Conservation (phyloP, 768 basidiomycete genomes). For the Hericium rajendrae region DNA sequence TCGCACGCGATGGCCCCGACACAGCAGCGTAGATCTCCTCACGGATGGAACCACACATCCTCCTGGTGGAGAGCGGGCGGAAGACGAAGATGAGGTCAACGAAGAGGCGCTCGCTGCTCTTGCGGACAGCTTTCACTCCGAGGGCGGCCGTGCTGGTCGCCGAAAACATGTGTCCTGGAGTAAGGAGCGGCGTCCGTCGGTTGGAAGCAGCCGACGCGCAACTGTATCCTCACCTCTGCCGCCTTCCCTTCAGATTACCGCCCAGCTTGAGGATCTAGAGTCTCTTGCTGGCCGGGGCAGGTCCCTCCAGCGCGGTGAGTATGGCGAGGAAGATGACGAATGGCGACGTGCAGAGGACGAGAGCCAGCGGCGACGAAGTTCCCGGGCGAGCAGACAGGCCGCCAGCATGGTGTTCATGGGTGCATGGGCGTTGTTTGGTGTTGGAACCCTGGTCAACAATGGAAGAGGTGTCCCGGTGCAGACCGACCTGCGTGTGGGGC, state of each 20-base stretch:
- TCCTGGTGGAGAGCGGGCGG: constrained; percentile 16
- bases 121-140: constrained; percentile 73
- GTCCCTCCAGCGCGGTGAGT: constrained; percentile 31
- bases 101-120: constrained; percentile 48
- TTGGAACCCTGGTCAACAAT: constrained; percentile 40
- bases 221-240: constrained; percentile 18
- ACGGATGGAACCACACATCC: constrained; percentile 12
- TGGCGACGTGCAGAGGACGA: constrained; percentile 4
- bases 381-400: constrained; percentile 59
- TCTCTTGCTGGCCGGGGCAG: constrained; percentile 30
- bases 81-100: constrained; percentile 36
- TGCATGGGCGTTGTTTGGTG: constrained; percentile 62
- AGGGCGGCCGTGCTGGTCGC: constrained; percentile 36
- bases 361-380: constrained; percentile 24
- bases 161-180: constrained; percentile 63
- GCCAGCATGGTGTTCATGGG: constrained; percentile 79
- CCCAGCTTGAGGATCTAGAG: constrained; percentile 4
- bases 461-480: constrained; percentile 19
- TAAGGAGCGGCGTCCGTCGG: constrained; percentile 34
- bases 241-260: constrained; percentile 21
- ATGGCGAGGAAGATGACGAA: constrained; percentile 9
- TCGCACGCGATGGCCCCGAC: constrained; percentile 24
- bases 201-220: constrained; percentile 20
- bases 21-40: constrained; percentile 16
- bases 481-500: constrained; percentile 31